A percentile compares a stretch with the other conserved stretches of the same genome.
phyloP scores from a whole-genome alignment of 2,329 filamentous ascomycete genomes.

The Fusarium poae region DNA sequence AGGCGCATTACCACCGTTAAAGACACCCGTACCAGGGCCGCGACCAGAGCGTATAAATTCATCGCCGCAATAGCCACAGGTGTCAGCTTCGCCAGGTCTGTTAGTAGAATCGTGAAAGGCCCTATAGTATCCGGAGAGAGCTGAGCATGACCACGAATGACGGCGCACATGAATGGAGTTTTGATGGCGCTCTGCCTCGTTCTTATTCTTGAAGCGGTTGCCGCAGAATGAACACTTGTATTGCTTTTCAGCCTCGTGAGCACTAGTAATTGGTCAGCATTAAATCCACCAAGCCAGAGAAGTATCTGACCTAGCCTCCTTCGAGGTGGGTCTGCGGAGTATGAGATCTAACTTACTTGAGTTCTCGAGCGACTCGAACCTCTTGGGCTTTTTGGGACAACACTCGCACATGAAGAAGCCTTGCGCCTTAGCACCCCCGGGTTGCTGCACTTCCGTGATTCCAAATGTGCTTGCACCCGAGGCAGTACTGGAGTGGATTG shows the following conservation, averaged over 20 bases:
- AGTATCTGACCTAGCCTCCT: too few relatives aligned
- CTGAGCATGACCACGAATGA: constrained; percentile 97
- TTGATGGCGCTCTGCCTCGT: constrained; percentile 93
- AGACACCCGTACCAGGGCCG: constrained; percentile 51
- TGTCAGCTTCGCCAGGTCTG: constrained; percentile 76
- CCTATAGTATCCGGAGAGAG: constrained; percentile 80
- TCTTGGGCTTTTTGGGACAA: too few relatives aligned
- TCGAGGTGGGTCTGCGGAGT: too few relatives aligned
- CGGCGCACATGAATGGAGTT: constrained; percentile 92
- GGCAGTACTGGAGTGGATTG: too few relatives aligned
- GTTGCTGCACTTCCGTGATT: too few relatives aligned
- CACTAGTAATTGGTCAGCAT: constrained; percentile 63
- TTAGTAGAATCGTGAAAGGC: constrained; percentile 87
- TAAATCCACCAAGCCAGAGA: background rate
- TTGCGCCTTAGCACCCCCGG: too few relatives aligned
- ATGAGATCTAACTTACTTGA: too few relatives aligned
- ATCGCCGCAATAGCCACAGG: constrained; percentile 94
- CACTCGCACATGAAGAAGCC: too few relatives aligned
- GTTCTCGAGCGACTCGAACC: too few relatives aligned
- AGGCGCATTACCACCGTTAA: constrained; percentile 54
- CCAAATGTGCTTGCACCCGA: too few relatives aligned
- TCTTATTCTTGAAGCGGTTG: too few relatives aligned
- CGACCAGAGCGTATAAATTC: constrained; percentile 76
- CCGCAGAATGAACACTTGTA: constrained; percentile 93
- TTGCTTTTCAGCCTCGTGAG: constrained; percentile 94